Base-by-base conservation (phyloP, 306 rosid species). In the Begonia loranthoides region DNA sequence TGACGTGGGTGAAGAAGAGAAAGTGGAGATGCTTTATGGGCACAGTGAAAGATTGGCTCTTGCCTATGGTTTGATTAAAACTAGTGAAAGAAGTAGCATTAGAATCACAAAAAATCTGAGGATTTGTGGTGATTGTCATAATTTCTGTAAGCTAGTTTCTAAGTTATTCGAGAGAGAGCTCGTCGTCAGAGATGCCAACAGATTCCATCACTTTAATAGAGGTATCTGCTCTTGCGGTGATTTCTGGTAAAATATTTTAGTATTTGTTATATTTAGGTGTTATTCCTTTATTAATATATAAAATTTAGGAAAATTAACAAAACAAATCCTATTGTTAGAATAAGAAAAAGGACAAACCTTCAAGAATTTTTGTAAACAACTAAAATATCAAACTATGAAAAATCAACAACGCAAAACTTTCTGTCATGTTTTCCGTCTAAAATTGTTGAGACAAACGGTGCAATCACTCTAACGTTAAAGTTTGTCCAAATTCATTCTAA, bases 31-130 rank as follows among this genome's bases (percentile, higher is more conserved):
- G 62, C 70, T 80, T 45, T 55, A 77, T 66, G 85, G 75, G 58
- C 89, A 80, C 58, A 80, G 94, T 66, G 94, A 84, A 59, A 80
- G 88, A 58, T 61, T 84, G 53, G 94, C 94, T 28, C 76, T 84
- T 67, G 70, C 79, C 21, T 77, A 70, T 73, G 89, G 83, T 40
- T 59, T 84, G 28, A 74, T 79, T 66, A 57, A 51, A 36, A 75
- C 72, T 28, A 66, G 77, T 13, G 52, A 73, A 49, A 70, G 79
- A 59, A 63, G 64, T 53, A 40, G 70, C 15, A 64, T 84, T 51
- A 70, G 88, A 58, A 73, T 84, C 54, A 51, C 79, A 8, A 84
- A 74, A 66, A 84, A 80, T 68, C 86, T 84, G 58, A 56, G 94
- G 40, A 68, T 84, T 47, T 84, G 94, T 49, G 64, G 72, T 33